Percentiles rank a stretch among this genome's conserved stretches.
phyloP scores from a whole-genome alignment of 2,329 filamentous ascomycete genomes.

The Ceratocystis albifundus region DNA sequence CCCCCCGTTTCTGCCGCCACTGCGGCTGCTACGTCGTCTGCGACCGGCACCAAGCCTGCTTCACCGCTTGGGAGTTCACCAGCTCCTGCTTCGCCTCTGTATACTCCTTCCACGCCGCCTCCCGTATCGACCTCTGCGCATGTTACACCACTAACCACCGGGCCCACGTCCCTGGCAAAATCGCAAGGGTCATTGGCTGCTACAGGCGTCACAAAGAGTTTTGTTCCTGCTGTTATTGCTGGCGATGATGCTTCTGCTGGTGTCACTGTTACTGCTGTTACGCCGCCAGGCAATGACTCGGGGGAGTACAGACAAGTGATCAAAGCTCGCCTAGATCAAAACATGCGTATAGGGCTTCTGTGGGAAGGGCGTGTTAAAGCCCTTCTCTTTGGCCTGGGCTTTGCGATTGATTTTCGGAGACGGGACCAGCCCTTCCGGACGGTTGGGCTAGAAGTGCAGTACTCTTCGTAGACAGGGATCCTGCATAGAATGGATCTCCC shows the following conservation, averaged over 20 bases:
- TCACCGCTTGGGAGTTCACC: neutral
- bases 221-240: neutral
- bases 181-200: neutral
- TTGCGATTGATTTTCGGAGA: slow-evolving; percentile 67
- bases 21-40: neutral
- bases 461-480: slow-evolving; percentile 53
- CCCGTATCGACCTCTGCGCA: neutral
- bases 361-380: slow-evolving; percentile 95
- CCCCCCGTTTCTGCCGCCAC: neutral
- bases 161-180: slow-evolving; percentile 13
- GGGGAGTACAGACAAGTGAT: slow-evolving; percentile 71
- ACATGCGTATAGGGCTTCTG: slow-evolving; percentile 69
- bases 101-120: slow-evolving; percentile 10
- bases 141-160: neutral
- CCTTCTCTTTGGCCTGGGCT: slow-evolving; percentile 79
- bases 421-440: slow-evolving; percentile 66
- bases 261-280: slow-evolving; percentile 12
- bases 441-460: slow-evolving; percentile 68
- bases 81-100: slow-evolving; percentile 6
- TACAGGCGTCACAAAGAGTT: neutral
- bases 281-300: slow-evolving; percentile 28
- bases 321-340: slow-evolving; percentile 82
- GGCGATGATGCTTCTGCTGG: slow-evolving; percentile 6
- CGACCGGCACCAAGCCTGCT: neutral
- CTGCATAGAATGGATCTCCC: neutral